Conservation (phyloP, 768 basidiomycete species). For the Tulasnella sp. region DNA sequence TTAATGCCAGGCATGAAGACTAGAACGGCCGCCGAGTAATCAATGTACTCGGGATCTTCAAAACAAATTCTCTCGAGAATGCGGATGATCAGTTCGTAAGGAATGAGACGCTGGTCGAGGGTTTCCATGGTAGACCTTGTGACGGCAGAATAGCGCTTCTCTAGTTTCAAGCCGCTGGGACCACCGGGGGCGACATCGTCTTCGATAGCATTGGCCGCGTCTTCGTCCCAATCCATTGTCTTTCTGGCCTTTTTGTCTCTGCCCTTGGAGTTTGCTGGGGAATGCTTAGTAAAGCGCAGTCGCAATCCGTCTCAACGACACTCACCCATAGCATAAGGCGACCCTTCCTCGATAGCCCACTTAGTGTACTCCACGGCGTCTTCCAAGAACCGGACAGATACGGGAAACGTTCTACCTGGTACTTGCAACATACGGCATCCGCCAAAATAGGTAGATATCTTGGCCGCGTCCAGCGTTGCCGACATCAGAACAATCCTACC, state of each 20-base stretch:
- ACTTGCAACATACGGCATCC: constrained; percentile 75
- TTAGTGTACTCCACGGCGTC: constrained; percentile 80
- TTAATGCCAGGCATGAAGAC: constrained; percentile 94
- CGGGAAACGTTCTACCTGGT: constrained; percentile 93
- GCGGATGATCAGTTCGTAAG: constrained; percentile 82
- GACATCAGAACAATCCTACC: constrained; percentile 90
- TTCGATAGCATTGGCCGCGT: constrained; percentile 57
- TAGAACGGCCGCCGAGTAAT: constrained; percentile 74
- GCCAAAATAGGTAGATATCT: constrained; percentile 86
- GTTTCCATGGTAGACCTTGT: constrained; percentile 78
- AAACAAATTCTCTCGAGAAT: constrained; percentile 82
- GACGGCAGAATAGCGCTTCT: constrained; percentile 71
- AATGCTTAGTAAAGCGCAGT: background rate
- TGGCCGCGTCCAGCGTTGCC: constrained; percentile 88
- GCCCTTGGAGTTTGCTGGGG: background rate
- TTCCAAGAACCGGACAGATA: constrained; percentile 78
- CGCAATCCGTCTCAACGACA: background rate
- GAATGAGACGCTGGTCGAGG: constrained; percentile 82
- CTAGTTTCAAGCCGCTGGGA: constrained; percentile 49
- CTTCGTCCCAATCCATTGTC: constrained; percentile 74
- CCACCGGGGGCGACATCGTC: constrained; percentile 51
- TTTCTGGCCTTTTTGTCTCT: constrained; percentile 42
- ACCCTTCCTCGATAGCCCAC: constrained; percentile 75
- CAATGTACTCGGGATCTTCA: constrained; percentile 46
- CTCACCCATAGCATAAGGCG: constrained; percentile 61